Evolutionary conservation across 805 yeast species (phyloP), one percentile per base, ranked within the genome.

Genomic region (Candida chauliodis): DNA sequence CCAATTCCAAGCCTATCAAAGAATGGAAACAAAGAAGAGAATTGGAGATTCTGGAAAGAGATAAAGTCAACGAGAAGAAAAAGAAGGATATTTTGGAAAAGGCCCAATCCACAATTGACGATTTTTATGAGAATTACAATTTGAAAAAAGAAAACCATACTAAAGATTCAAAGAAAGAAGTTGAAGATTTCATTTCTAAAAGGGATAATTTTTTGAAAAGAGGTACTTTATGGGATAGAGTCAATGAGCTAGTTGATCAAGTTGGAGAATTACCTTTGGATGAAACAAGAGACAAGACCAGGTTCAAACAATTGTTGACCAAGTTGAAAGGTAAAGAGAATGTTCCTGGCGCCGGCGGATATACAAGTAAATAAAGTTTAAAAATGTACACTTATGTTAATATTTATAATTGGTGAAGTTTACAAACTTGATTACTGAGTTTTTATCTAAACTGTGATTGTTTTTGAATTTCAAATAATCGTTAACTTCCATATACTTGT

Each of bases 101-200:
- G 45, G 98, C 98, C 8, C 77, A 78, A 53, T 79, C 80, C 57
- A 81, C 88, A 38, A 78, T 89, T 53, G 96, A 91, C 58, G 95
- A 85, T 47, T 91, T 91, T 61, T 91, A 91, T 61, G 95, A 87
- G 51, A 82, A 81, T 55, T 91, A 91, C 71, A 89, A 87, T 66
- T 70, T 73, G 55, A 90, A 90, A 68, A 84, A 80, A 61, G 91
- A 87, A 37, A 75, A 75, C 47, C 76, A 79, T 36, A 66, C 81
- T 40, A 80, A 76, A 43, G 73, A 75, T 42, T 81, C 85, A 9
- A 70, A 72, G 56, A 67, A 69, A 36, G 93, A 84, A 49, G 86
- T 87, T 50, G 79, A 76, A 48, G 78, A 76, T 43, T 89, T 83
- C 56, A 58, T 85, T 45, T 77, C 73, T 40, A 79, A 83, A 52